Base-by-base conservation (phyloP, 345 rosid genomes). In the Sisymbrium altissimum region DNA sequence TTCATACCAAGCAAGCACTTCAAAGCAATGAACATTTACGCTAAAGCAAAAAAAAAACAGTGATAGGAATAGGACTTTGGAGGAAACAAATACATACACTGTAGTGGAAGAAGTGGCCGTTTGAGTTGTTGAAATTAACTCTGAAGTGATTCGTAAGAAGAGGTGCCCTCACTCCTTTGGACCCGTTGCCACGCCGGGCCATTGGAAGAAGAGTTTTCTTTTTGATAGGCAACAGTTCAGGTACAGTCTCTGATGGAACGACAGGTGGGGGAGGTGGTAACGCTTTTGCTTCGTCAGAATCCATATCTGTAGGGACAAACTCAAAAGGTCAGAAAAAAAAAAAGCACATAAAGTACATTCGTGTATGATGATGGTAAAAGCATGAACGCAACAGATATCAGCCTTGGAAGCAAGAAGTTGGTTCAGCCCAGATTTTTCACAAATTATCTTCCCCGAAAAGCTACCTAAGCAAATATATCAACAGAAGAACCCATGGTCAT, bases 141-240 rank as follows among this genome's bases (percentile, higher is more conserved):
- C 81, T 85, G 43, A 88, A 94, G 77, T 94, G 98, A 73, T 94
- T 91, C 0, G 96, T 94, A 3, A 82, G 80, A 17, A 94, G 41
- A 21, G 66, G 0, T 29, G 82, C 79, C 84, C 77, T 88, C 64
- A 84, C 86, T 39, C 97, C 96, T 71, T 74, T 89, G 13, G 87
- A 25, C 7, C 84, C 97, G 61, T 69, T 66, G 32, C 96, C 87
- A 29, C 83, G 85, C 65, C 98, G 81, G 23, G 89, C 84, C 63
- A 88, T 85, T 2, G 97, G 97, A 48, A 85, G 57, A 43, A 85
- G 83, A 0, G 11, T 43, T 15, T n/a, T 58, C 81, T 83, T 89
- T 33, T 81, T 89, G 63, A 81, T 77, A 4, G 77, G 82, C 60
- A 80, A 87, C 2, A 65, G 6, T 52, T 84, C 86, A 8, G 89